Base-by-base conservation (phyloP, 176 grass and related monocot genomes). In the Urochloa ruziziensis region DNA sequence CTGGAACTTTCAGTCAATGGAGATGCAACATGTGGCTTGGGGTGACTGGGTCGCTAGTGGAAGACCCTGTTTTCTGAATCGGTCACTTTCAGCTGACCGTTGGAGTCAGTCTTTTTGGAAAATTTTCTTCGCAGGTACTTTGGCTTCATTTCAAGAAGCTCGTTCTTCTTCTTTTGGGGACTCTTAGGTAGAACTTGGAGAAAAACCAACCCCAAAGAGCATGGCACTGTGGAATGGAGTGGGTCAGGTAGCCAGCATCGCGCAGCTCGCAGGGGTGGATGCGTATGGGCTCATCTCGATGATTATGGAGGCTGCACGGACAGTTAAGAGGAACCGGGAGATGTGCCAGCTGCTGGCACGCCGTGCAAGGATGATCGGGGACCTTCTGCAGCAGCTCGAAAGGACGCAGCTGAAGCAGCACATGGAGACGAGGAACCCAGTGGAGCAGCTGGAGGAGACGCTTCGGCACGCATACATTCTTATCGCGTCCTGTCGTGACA, bases 371-470 rank as follows among this genome's bases (percentile, higher is more conserved):
- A n/a, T n/a, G n/a, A n/a, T n/a, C n/a, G n/a, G n/a, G n/a, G 76
- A 87, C 18, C 90, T 94, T 56, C 76, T 94, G 52, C 66, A 88
- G 42, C 77, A 89, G 66, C 85, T 94, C 7, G 79, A 88, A 34
- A 80, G 86, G 3, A 78, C 87, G 15, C 86, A 97, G 27, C 75
- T 97, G 66, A 94, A 86, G 86, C 88, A 76, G 32, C 91, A 92
- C 46, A 83, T 33, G 2, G 94, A 88, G 27, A 97, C 91, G 1
- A 89, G 91, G 79, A 88, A 82, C 78, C 91, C 94, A 12, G 62
- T 97, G 73, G 87, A 97, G 78, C 87, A 88, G 40, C 91, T 97
- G 19, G 94, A 90, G 84, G 89, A 88, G 43, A 80, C 85, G 0
- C 89, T 97, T 30, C 67, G 79, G 32, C 78, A 83, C 0, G 81